Conservation (phyloP, 441 rosid genomes). For the Populus hybrid region DNA sequence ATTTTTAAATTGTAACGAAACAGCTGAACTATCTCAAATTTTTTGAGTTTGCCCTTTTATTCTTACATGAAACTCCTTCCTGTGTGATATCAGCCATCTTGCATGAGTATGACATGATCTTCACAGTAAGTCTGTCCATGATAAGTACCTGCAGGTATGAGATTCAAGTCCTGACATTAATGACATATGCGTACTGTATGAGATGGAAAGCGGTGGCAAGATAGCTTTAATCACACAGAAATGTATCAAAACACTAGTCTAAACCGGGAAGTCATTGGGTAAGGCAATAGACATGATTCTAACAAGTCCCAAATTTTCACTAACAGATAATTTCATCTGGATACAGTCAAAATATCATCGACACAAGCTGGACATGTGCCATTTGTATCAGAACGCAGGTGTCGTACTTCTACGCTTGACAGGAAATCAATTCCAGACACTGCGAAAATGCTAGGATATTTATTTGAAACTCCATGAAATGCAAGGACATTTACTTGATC, state of each 20-base stretch:
- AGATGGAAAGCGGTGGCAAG: conserved; percentile 10
- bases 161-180: conserved; percentile 20
- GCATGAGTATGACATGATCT: conserved; percentile 86
- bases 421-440: background rate
- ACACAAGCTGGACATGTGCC: background rate
- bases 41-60: conserved; percentile 13
- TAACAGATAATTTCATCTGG: background rate
- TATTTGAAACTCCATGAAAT: background rate
- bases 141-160: conserved; percentile 71
- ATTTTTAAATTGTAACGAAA: background rate
- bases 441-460: background rate
- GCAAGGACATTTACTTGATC: conserved; percentile 2
- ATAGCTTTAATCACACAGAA: background rate
- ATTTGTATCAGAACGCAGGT: background rate
- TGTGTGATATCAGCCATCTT: conserved; percentile 96
- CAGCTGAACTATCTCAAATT: conserved; percentile 5
- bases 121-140: conserved; percentile 88
- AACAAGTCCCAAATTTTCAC: conserved; percentile 2
- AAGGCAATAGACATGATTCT: background rate
- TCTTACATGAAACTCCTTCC: conserved; percentile 97
- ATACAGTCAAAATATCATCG: background rate
- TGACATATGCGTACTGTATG: conserved; percentile 4
- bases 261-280: background rate
- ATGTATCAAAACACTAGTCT: background rate
- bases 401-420: background rate